Conservation (phyloP, 1,284 basidiomycete species). For the Cerrena zonata region DNA sequence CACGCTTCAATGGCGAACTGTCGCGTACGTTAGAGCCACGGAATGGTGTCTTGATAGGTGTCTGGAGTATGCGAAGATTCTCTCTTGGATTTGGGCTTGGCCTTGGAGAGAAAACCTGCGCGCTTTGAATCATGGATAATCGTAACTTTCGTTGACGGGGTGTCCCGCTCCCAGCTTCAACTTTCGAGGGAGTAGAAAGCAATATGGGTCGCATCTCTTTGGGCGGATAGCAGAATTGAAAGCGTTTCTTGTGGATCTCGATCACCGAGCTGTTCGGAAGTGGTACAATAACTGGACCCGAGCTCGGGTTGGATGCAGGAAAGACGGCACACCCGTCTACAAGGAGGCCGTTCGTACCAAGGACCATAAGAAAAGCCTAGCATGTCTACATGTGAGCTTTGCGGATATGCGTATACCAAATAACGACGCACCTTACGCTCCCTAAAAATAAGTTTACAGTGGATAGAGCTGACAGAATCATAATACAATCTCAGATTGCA, state of each 20-base stretch:
- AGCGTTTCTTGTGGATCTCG: conserved; percentile 62
- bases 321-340: conserved; percentile 60
- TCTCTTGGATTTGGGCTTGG: conserved; percentile 53
- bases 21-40: conserved; percentile 2
- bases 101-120: conserved; percentile 63
- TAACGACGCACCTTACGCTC: conserved; percentile 53
- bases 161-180: conserved; percentile 23
- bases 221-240: conserved; percentile 66
- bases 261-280: conserved; percentile 59
- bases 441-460: conserved; percentile 63
- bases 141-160: conserved; percentile 44
- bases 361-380: conserved; percentile 56
- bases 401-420: too few species aligned
- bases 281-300: conserved; percentile 48
- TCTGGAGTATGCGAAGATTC: conserved; percentile 57
- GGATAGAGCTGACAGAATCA: conserved; percentile 50
- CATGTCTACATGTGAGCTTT: conserved; percentile 29
- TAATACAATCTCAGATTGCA: conserved; percentile 69
- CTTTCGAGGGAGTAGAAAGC: conserved; percentile 40
- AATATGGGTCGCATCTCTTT: conserved; percentile 59
- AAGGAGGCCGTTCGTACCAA: conserved; percentile 50
- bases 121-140: conserved; percentile 68
- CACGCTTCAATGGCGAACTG: conserved; percentile 22
- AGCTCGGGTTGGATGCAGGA: conserved; percentile 32
- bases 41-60: conserved; percentile 43